Evolutionary conservation across 2,329 filamentous ascomycete genomes (phyloP).

Genomic region (Tetracladium maxilliforme): DNA sequence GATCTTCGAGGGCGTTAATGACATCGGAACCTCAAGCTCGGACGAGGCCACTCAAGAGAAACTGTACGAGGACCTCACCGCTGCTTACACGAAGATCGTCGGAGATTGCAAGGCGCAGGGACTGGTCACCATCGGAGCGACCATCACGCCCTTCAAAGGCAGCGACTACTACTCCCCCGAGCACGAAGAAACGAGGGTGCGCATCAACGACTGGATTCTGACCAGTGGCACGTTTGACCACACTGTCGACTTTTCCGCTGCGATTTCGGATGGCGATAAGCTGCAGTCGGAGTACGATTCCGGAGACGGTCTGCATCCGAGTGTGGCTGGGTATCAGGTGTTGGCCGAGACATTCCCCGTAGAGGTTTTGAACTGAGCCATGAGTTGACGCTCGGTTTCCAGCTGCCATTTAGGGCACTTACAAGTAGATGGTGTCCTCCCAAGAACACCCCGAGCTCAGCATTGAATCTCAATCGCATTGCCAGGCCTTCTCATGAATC

Average conservation of each 20-base stretch:
- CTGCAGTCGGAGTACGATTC: constrained; percentile 36
- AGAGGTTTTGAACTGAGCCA: constrained; percentile 25
- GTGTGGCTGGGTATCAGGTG: constrained; percentile 39
- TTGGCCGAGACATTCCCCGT: constrained; percentile 44
- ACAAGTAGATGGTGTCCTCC: no score
- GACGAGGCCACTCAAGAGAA: constrained; percentile 28
- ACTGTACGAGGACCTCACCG: constrained; percentile 34
- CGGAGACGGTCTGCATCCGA: constrained; percentile 53
- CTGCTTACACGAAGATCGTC: constrained; percentile 43
- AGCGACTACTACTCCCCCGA: constrained; percentile 19
- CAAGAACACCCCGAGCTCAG: no score
- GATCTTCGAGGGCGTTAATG: constrained; percentile 56
- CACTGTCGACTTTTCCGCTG: constrained; percentile 49
- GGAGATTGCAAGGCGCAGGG: constrained; percentile 35
- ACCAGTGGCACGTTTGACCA: constrained; percentile 39
- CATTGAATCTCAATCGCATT: no score
- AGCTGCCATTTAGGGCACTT: not conserved
- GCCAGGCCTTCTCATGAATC: no score
- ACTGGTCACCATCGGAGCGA: constrained; percentile 44
- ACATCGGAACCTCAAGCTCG: constrained; percentile 39
- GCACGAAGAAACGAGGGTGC: constrained; percentile 38
- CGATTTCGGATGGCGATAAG: constrained; percentile 30
- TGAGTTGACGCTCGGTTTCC: not conserved
- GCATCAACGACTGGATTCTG: constrained; percentile 47
- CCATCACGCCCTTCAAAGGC: constrained; percentile 48